Base-by-base conservation (phyloP, 1,284 basidiomycete genomes). In the Jaminaea rosea region DNA sequence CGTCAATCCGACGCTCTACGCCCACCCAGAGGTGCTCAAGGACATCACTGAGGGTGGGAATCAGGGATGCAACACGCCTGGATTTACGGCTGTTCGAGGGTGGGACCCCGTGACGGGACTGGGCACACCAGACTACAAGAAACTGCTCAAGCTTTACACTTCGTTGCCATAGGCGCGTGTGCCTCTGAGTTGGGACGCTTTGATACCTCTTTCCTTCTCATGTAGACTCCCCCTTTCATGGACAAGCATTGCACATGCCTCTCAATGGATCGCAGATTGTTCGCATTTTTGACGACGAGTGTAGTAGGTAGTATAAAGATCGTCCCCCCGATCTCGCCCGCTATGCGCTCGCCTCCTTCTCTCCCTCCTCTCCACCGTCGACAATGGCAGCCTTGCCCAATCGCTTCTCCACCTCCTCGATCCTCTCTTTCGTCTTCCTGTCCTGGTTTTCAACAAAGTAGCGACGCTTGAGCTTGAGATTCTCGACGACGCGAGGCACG, bases 391-490 rank as follows among this genome's bases (percentile, higher is more conserved):
- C 39, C 39, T 42, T 42, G 17, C 39, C 44, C 2, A 73, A 54
- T 46, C 62, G 26, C 60, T 67, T 68, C 23, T 73, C 71, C 21
- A 67, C 65, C 52, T 57, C 51, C 13, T 65, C 62, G 26, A 72
- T 58, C 55, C 72, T 69, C 37, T 76, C 75, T 71, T 75, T 73
- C 41, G 78, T 79, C 63, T 76, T 76, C 19, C 75, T 62, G 46
- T 76, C 77, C 67, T 80, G 79, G 75, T 82, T 82, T 57, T 78
- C 79, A 73, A 87, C 83, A 74, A 85, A 97, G 91, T 92, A 98
- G 39, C 85, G 81, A 77, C 89, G 91, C 81, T 98, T 99, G 51
- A 83, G 88, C 77, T 87, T 86, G 53, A 99, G 79, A 73, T 96
- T 88, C 69, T 88, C 85, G 56, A 98, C 80, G 31, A 90, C 83